A percentile compares a stretch with the other conserved stretches of the same genome.
Evolutionary conservation across 441 rosid species (phyloP).

Genomic region (Jatropha multifida): DNA sequence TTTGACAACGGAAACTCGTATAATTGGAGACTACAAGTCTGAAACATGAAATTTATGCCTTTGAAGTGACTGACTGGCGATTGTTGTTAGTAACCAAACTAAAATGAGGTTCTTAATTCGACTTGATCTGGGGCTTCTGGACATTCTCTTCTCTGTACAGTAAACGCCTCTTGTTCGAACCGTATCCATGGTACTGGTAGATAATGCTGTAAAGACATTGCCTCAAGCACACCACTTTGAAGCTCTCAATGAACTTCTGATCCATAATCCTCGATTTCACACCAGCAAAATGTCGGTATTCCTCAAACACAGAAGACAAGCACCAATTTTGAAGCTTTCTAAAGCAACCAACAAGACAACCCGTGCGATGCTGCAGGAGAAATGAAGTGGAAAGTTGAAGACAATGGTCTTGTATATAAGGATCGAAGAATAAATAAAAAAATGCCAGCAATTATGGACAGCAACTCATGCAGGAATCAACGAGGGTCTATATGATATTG

Average conservation of each 20-base stretch:
- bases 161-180: slow-evolving; percentile 81
- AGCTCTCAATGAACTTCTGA: slow-evolving; percentile 60
- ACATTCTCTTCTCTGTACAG: slow-evolving; percentile 55
- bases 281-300: slow-evolving; percentile 70
- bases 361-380: slow-evolving; percentile 81
- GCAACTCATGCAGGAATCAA: neutral
- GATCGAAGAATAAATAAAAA: neutral
- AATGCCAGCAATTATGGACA: neutral
- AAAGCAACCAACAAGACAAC: slow-evolving; percentile 89
- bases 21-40: neutral
- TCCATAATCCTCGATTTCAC: slow-evolving; percentile 62
- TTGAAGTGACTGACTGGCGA: neutral
- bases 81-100: slow-evolving; percentile 4
- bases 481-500: neutral
- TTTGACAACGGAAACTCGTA: slow-evolving; percentile 3
- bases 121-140: slow-evolving; percentile 54
- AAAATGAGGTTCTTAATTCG: slow-evolving; percentile 26
- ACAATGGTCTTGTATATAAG: neutral
- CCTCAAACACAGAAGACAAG: slow-evolving; percentile 70
- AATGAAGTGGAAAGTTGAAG: neutral
- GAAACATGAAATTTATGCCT: neutral
- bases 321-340: slow-evolving; percentile 93
- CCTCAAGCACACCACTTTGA: slow-evolving; percentile 48
- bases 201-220: slow-evolving; percentile 70
- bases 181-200: slow-evolving; percentile 76